Evolutionary conservation across 495 filamentous ascomycete species (phyloP).

Genomic region (Talaromyces proteolyticus): DNA sequence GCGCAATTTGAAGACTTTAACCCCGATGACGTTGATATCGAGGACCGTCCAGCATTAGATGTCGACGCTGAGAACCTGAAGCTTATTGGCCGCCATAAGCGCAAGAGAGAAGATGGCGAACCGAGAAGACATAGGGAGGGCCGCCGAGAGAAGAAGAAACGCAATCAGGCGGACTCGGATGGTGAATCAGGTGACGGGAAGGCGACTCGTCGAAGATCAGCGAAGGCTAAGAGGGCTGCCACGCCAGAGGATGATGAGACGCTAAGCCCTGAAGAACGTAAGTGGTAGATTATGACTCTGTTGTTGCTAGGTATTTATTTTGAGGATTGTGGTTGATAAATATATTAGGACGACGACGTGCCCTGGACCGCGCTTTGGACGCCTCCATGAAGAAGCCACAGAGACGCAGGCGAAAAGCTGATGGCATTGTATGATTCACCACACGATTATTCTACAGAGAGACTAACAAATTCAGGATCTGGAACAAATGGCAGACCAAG

Average conservation of each 20-base stretch:
- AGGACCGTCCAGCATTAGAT: conserved; percentile 68
- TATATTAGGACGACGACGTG: conserved; percentile 57
- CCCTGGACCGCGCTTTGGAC: conserved; percentile 81
- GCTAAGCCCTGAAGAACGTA: conserved; percentile 49
- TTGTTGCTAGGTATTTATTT: conserved; percentile 10
- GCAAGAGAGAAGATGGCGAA: conserved; percentile 59
- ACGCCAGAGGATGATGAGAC: conserved; percentile 60
- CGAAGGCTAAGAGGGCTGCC: conserved; percentile 40
- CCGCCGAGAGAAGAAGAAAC: conserved; percentile 71
- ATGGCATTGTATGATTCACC: conserved; percentile 68
- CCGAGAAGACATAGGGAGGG: conserved; percentile 71
- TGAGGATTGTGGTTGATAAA: neutral
- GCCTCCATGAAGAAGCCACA: conserved; percentile 79
- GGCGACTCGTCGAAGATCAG: conserved; percentile 49
- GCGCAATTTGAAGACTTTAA: conserved; percentile 91
- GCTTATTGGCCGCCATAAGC: conserved; percentile 68
- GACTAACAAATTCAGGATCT: conserved; percentile 59
- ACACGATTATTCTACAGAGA: neutral
- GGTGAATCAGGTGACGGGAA: conserved; percentile 48
- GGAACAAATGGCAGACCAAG: conserved; percentile 79
- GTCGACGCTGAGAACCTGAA: conserved; percentile 86
- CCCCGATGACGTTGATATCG: conserved; percentile 65
- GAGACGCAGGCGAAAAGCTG: conserved; percentile 70
- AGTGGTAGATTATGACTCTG: conserved; percentile 8
- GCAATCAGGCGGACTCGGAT: conserved; percentile 47